These are phyloP conservation scores for Adansonia grandidieri DNA, from an alignment of 441 rosid species.

Conservation along the genomic window DNA sequence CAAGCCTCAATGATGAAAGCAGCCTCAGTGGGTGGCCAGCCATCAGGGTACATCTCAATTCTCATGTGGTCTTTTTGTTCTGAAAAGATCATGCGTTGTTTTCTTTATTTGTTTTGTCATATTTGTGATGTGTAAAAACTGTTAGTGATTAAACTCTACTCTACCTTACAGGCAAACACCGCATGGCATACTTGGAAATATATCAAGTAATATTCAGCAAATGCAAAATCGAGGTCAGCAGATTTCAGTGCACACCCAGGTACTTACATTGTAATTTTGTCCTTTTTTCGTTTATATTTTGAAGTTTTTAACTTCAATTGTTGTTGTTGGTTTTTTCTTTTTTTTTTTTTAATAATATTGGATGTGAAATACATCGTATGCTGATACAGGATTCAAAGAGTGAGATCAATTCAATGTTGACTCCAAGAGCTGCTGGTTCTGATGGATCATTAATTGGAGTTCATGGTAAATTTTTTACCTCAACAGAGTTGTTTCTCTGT, in stretches of 20 bases:
- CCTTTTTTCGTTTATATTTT: background rate
- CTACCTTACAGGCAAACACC: slow-evolving; percentile 38
- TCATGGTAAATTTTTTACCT: slow-evolving; percentile 32
- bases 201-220: slow-evolving; percentile 38
- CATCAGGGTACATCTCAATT: slow-evolving; percentile 45
- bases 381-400: slow-evolving; percentile 44
- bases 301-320: background rate
- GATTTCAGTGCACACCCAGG: slow-evolving; percentile 36
- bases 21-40: slow-evolving; percentile 44
- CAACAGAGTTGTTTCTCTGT: background rate
- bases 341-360: background rate
- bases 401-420: slow-evolving; percentile 49
- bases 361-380: slow-evolving; percentile 17
- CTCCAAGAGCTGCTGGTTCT: slow-evolving; percentile 38
- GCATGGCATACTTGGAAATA: slow-evolving; percentile 41
- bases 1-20: slow-evolving; percentile 46
- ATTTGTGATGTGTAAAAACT: slow-evolving; percentile 15
- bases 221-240: slow-evolving; percentile 45
- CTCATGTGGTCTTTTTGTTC: slow-evolving; percentile 17
- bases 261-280: background rate
- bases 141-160: slow-evolving; percentile 10
- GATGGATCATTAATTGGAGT: slow-evolving; percentile 49
- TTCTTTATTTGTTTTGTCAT: slow-evolving; percentile 14
- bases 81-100: background rate
- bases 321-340: background rate